Conservation (phyloP, 2,329 filamentous ascomycete genomes). For the Nigrograna mackinnonii region DNA sequence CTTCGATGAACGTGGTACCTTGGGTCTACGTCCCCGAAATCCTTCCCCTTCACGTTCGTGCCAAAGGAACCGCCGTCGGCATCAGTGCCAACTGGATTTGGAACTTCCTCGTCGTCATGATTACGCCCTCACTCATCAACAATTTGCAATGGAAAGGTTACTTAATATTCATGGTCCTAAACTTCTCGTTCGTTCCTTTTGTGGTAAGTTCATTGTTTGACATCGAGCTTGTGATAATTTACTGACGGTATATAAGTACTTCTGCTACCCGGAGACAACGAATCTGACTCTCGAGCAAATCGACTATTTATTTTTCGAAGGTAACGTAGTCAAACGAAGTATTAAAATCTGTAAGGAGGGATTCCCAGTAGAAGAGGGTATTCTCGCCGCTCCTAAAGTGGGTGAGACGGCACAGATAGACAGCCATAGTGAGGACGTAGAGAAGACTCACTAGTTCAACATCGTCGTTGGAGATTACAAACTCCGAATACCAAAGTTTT, state of each 20-base stretch:
- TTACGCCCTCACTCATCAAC: slow-evolving; percentile 54
- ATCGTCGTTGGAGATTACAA: no score
- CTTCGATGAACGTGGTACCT: slow-evolving; percentile 48
- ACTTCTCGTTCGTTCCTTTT: slow-evolving; percentile 50
- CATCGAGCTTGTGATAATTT: neutral
- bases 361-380: slow-evolving; percentile 21
- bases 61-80: slow-evolving; percentile 55
- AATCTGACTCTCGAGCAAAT: slow-evolving; percentile 41
- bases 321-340: slow-evolving; percentile 25
- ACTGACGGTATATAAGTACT: slow-evolving; percentile 33
- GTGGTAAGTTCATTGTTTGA: slow-evolving; percentile 22
- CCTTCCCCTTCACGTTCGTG: slow-evolving; percentile 52
- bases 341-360: slow-evolving; percentile 25
- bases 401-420: no score
- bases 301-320: slow-evolving; percentile 37
- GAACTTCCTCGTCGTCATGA: slow-evolving; percentile 55
- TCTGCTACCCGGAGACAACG: slow-evolving; percentile 42
- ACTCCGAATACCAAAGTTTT: no score
- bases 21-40: slow-evolving; percentile 58
- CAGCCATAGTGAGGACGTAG: no score
- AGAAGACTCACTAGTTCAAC: no score
- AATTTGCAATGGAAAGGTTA: slow-evolving; percentile 56
- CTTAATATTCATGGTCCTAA: slow-evolving; percentile 56
- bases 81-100: slow-evolving; percentile 54
- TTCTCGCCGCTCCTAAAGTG: no score